Base-by-base conservation (phyloP, 129 eudicot species). In the Helianthus annuus region DNA sequence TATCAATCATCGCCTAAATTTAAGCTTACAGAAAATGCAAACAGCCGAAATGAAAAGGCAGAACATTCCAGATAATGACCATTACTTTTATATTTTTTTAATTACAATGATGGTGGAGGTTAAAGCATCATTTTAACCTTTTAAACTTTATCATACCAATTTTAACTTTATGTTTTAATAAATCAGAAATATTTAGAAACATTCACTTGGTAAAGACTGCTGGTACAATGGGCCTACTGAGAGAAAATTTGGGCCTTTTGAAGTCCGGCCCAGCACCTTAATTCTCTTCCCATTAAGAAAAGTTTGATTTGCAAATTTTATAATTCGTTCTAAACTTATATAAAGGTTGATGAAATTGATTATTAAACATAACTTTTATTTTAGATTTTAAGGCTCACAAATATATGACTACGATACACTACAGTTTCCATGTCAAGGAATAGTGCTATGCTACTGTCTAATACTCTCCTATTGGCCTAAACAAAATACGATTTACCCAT, bases 111-210 rank as follows among this genome's bases (percentile, higher is more conserved):
- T 69, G 64, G 70, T 29, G 70, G 51, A 51, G 15, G 48, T 52
- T 52, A 77, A 77, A 62, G 76, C 66, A 77, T 22, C 66, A 24
- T 77, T 56, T 68, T 58, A 71, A 40, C 71, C 48, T 42, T 69
- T 60, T 49, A 46, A 77, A 39, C 62, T 64, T 49, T 64, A 36
- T 72, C 77, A 46, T 29, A 6, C 69, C 36, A 13, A 72, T 61
- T 48, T 46, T 42, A 48, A 48, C 77, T 11, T 61, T 57, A 45
- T 16, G 9, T 15, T 44, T 42, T 4, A 38, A 13, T 12, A 13
- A 24, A 7, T n/a, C 22, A 56, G 10, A 16, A 10, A 42, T 44
- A 19, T 44, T 17, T 40, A 39, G 60, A 60, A 29, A 38, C 63
- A 24, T 27, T 11, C 59, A 2, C 46, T 42, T 7, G 11, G 46